Evolutionary conservation across 208 protist species (phyloP), one percentile per base, ranked within the genome.

Genomic region (Novymonas esmeraldas): DNA sequence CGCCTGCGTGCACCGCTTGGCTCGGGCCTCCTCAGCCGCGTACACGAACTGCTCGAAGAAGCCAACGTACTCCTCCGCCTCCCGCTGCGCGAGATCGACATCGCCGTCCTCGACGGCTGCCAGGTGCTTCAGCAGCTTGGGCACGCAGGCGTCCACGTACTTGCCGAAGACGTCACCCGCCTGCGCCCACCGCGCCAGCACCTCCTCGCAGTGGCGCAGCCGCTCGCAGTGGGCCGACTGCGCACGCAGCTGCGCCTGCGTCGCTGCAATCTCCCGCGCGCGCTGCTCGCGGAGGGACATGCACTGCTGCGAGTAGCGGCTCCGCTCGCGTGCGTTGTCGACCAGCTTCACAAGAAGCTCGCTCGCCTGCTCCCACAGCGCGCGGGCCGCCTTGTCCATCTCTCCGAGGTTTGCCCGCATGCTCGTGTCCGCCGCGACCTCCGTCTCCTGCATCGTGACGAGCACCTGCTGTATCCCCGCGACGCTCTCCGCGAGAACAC

Each of bases 141-240:
- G 89, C 46, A 92, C 92, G 77, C 94, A 98, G 0, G 81, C 77
- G 64, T 97, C 79, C 44, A 97, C 94, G 68, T 87, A 96, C 64
- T 82, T 82, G 26, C 50, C 60, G 76, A 95, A 96, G 33, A 83
- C 49, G 31, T 91, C 76, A 36, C 86, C 82, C 2, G 60, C 68
- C 24, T 78, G 45, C 26, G 65, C 51, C 86, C 85, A 90, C 26
- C 73, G 69, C 39, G 55, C 42, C 31, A 89, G 70, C n/a, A 71
- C 68, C 29, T 85, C 76, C 61, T 95, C 84, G 70, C 78, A 77
- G 48, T 72, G 70, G 22, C 74, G 51, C n/a, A 91, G 75, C 3
- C 73, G 57, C n/a, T 86, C 70, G 41, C 26, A 28, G 68, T 90
- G 84, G 16, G 50, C 44, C 4, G 64, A 24, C 64, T 89, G 81